A percentile compares a stretch with the other conserved stretches of the same genome.
phyloP scores from a whole-genome alignment of 495 filamentous ascomycete genomes.

The Talaromyces adpressus region DNA sequence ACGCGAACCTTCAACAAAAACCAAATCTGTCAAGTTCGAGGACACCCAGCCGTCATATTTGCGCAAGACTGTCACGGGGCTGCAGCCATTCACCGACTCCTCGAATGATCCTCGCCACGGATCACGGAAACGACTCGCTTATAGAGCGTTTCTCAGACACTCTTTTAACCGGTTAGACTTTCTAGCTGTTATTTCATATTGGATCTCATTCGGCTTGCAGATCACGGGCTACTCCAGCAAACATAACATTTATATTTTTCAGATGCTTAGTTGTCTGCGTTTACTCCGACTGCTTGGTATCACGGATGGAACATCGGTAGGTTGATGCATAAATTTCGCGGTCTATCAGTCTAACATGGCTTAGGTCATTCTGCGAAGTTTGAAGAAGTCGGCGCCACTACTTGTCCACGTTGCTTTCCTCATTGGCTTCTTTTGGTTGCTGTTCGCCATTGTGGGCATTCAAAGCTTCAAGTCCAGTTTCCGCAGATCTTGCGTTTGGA shows the following conservation, averaged over 20 bases:
- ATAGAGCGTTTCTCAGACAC: constrained; percentile 88
- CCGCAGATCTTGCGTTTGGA: constrained; percentile 81
- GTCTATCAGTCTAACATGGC: constrained; percentile 14
- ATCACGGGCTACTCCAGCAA: constrained; percentile 57
- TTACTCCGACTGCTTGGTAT: constrained; percentile 83
- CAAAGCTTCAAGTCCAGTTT: constrained; percentile 98
- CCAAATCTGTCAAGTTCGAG: constrained; percentile 27
- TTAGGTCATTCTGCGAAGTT: constrained; percentile 82
- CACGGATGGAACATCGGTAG: constrained; percentile 81
- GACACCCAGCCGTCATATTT: constrained; percentile 63
- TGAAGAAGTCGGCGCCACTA: constrained; percentile 90
- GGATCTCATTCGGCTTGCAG: constrained; percentile 75
- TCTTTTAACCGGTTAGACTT: constrained; percentile 95
- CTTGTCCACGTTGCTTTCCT: constrained; percentile 94
- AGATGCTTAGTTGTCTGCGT: constrained; percentile 91
- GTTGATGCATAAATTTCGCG: constrained; percentile 13
- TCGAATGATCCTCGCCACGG: constrained; percentile 68
- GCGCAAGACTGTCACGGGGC: constrained; percentile 67
- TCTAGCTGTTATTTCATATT: constrained; percentile 91
- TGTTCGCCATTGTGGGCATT: constrained; percentile 94
- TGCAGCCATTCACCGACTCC: constrained; percentile 48
- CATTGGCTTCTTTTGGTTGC: constrained; percentile 96
- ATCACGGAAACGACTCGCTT: constrained; percentile 75
- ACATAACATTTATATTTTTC: constrained; percentile 78
- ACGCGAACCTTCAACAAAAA: constrained; percentile 57